Conservation (phyloP, 306 rosid genomes). For the Castanospermum australe region DNA sequence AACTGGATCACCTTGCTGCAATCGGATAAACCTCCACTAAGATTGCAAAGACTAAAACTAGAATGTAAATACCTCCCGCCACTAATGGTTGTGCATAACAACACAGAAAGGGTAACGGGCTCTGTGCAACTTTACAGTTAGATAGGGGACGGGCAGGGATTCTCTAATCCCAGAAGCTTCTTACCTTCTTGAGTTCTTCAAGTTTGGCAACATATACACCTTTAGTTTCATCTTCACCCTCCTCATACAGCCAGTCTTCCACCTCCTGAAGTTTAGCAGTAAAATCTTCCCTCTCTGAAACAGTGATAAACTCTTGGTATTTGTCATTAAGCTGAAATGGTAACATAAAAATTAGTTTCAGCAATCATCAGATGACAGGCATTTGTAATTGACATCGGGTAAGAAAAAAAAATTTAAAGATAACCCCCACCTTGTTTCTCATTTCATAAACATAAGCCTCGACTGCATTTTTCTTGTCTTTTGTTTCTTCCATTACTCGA, state of each 20-base stretch:
- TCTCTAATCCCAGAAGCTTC: background rate
- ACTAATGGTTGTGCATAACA: background rate
- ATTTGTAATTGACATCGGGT: background rate
- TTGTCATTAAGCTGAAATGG: conserved; percentile 74
- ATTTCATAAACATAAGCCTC: conserved; percentile 94
- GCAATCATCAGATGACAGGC: background rate
- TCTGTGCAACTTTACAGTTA: background rate
- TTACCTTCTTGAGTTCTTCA: conserved; percentile 86
- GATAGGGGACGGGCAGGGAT: background rate
- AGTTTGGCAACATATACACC: conserved; percentile 93
- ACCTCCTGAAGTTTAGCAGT: conserved; percentile 69
- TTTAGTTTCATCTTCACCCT: conserved; percentile 94
- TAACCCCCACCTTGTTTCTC: conserved; percentile 79
- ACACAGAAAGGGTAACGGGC: background rate
- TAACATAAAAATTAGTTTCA: conserved; percentile 14
- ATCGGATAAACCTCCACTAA: background rate
- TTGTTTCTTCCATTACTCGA: conserved; percentile 95
- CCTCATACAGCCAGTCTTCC: conserved; percentile 95
- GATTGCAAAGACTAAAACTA: conserved; percentile 8
- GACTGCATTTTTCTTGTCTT: conserved; percentile 93
- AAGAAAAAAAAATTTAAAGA: background rate
- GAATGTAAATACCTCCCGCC: background rate
- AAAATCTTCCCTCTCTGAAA: conserved; percentile 69
- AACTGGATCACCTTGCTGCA: conserved; percentile 94
- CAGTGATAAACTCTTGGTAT: conserved; percentile 70